Evolutionary conservation across 2,329 filamentous ascomycete species (phyloP).

Genomic region (Aspergillus sp.): DNA sequence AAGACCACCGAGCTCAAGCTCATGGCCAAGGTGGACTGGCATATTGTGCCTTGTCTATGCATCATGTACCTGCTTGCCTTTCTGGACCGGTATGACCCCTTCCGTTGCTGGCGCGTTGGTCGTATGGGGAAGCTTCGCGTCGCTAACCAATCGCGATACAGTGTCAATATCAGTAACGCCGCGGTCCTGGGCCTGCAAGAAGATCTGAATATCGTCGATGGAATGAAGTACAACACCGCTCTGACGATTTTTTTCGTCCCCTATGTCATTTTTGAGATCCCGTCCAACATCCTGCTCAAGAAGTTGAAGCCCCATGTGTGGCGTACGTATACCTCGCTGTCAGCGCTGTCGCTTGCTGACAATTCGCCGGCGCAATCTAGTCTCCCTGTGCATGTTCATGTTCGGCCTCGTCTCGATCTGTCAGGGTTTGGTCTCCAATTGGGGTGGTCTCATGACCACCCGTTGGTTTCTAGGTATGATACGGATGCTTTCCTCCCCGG

Average conservation of each 20-base stretch:
- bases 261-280: slow-evolving; percentile 66
- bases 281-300: slow-evolving; percentile 72
- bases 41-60: slow-evolving; percentile 70
- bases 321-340: slow-evolving; percentile 41
- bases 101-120: neutral
- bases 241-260: slow-evolving; percentile 81
- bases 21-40: slow-evolving; percentile 68
- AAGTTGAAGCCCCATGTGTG: slow-evolving; percentile 65
- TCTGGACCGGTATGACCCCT: slow-evolving; percentile 48
- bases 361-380: slow-evolving; percentile 21
- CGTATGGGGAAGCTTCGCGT: neutral
- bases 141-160: slow-evolving; percentile 12
- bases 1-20: slow-evolving; percentile 58
- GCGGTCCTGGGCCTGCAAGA: slow-evolving; percentile 62
- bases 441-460: slow-evolving; percentile 71
- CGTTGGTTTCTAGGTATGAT: slow-evolving; percentile 72
- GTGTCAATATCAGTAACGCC: slow-evolving; percentile 80
- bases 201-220: slow-evolving; percentile 58
- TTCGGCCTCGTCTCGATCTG: slow-evolving; percentile 75
- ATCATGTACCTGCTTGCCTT: slow-evolving; percentile 71
- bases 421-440: slow-evolving; percentile 77
- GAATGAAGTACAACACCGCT: slow-evolving; percentile 68
- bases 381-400: slow-evolving; percentile 78
- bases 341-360: neutral
- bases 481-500: neutral